These are phyloP conservation scores for Boletus smithii DNA, from an alignment of 1,284 basidiomycete genomes.

Conservation along the genomic window DNA sequence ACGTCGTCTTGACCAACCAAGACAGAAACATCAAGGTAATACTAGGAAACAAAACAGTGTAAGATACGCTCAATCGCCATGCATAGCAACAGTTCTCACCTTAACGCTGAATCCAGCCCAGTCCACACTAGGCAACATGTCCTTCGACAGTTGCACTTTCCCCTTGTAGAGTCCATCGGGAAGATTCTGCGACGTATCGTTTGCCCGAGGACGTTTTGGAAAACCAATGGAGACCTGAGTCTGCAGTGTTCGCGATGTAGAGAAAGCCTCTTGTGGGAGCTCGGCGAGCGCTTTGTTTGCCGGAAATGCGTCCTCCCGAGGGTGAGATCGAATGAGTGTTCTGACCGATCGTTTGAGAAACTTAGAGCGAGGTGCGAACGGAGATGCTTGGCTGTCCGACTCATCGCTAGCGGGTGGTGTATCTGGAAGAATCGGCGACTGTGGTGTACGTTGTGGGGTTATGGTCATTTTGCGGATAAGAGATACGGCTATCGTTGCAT, in stretches of 20 bases:
- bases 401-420: slow-evolving; percentile 52
- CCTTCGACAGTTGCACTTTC: slow-evolving; percentile 48
- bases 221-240: slow-evolving; percentile 61
- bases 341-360: slow-evolving; percentile 49
- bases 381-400: slow-evolving; percentile 32
- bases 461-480: slow-evolving; percentile 56
- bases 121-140: slow-evolving; percentile 61
- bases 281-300: slow-evolving; percentile 46
- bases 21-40: slow-evolving; percentile 67
- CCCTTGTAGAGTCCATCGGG: slow-evolving; percentile 67
- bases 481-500: slow-evolving; percentile 64
- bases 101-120: slow-evolving; percentile 65
- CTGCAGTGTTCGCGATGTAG: slow-evolving; percentile 48
- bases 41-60: slow-evolving; percentile 40
- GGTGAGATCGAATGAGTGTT: slow-evolving; percentile 24
- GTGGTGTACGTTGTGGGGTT: slow-evolving; percentile 36
- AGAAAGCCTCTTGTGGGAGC: slow-evolving; percentile 42
- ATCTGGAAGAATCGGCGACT: slow-evolving; percentile 43
- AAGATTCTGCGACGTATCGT: slow-evolving; percentile 38
- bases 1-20: slow-evolving; percentile 58
- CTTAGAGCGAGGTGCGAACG: slow-evolving; percentile 26
- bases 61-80: slow-evolving; percentile 7
- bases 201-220: slow-evolving; percentile 58
- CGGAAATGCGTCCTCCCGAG: slow-evolving; percentile 19
- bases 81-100: slow-evolving; percentile 38